These are phyloP conservation scores for Globisporangium nodosum DNA, from an alignment of 352 stramenopile species.

Conservation along the genomic window DNA sequence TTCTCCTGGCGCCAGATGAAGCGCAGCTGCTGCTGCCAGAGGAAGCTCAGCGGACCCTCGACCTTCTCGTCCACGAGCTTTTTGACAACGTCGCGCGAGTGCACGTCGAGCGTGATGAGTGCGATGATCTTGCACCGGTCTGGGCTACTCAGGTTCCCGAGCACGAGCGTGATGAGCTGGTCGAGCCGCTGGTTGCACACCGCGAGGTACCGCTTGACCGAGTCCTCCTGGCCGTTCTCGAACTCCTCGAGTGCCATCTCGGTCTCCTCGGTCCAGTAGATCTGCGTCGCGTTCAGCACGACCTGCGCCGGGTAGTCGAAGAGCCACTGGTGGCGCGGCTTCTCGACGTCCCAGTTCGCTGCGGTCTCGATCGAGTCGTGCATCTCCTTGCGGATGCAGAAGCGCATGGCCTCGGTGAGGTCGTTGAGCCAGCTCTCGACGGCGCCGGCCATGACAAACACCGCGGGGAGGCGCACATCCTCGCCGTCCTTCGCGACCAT, in stretches of 20 bases:
- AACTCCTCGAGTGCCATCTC: slow-evolving; percentile 88
- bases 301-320: slow-evolving; percentile 95
- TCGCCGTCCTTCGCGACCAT: slow-evolving; percentile 86
- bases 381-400: slow-evolving; percentile 83
- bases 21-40: slow-evolving; percentile 86
- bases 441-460: slow-evolving; percentile 80
- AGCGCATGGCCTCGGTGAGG: slow-evolving; percentile 80
- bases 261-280: slow-evolving; percentile 97
- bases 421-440: slow-evolving; percentile 88
- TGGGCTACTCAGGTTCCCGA: slow-evolving; percentile 81
- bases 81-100: slow-evolving; percentile 92
- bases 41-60: slow-evolving; percentile 81
- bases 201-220: slow-evolving; percentile 75
- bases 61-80: slow-evolving; percentile 86
- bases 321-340: slow-evolving; percentile 95
- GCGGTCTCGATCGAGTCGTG: slow-evolving; percentile 83
- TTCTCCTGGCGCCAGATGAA: slow-evolving; percentile 92
- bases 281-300: slow-evolving; percentile 82
- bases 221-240: slow-evolving; percentile 85
- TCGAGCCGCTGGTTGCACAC: slow-evolving; percentile 85
- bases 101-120: slow-evolving; percentile 95
- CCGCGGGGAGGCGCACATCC: slow-evolving; percentile 49
- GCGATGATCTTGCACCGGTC: slow-evolving; percentile 94
- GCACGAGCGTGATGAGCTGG: slow-evolving; percentile 90
- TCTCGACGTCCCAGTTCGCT: slow-evolving; percentile 93